Percentiles rank a stretch among this genome's conserved stretches.
Conservation (phyloP, 2,329 filamentous ascomycete species). For the Monosporascus ibericus region DNA sequence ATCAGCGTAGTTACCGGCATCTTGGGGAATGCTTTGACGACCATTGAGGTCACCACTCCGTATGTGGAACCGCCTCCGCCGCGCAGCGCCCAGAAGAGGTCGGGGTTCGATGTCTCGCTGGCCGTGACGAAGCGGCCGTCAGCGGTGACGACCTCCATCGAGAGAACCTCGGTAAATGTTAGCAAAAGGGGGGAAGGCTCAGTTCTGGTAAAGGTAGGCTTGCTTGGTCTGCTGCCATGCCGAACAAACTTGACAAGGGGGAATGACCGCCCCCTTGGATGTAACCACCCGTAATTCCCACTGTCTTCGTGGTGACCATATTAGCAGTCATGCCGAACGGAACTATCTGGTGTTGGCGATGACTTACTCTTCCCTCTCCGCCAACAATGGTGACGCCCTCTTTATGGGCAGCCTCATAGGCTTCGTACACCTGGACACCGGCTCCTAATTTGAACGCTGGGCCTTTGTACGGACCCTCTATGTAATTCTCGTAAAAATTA, state of each 20-base stretch:
- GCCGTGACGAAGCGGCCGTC: conserved; percentile 39
- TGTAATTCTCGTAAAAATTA: conserved; percentile 17
- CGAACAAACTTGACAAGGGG: conserved; percentile 42
- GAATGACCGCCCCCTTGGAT: conserved; percentile 48
- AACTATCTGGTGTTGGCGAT: neutral
- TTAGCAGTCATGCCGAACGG: neutral
- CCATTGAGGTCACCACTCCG: conserved; percentile 37
- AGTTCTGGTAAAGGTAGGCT: neutral
- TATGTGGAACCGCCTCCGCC: conserved; percentile 41
- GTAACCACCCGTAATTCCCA: conserved; percentile 45
- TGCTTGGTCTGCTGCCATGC: conserved; percentile 44
- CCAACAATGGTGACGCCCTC: conserved; percentile 19
- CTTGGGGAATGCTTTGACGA: conserved; percentile 29
- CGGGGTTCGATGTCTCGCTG: conserved; percentile 35
- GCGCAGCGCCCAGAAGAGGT: conserved; percentile 46
- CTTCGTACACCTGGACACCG: conserved; percentile 21
- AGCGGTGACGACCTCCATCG: conserved; percentile 42
- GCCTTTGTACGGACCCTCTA: conserved; percentile 19
- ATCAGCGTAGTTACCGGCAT: conserved; percentile 24
- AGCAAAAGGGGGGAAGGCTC: neutral
- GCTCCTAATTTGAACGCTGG: conserved; percentile 23
- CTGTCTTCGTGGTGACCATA: conserved; percentile 26
- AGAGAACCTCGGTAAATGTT: conserved; percentile 28
- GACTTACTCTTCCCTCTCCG: conserved; percentile 17
- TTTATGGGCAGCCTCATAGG: conserved; percentile 17